Conservation (phyloP, 176 grass and related monocot species). For the Lolium rigidum region DNA sequence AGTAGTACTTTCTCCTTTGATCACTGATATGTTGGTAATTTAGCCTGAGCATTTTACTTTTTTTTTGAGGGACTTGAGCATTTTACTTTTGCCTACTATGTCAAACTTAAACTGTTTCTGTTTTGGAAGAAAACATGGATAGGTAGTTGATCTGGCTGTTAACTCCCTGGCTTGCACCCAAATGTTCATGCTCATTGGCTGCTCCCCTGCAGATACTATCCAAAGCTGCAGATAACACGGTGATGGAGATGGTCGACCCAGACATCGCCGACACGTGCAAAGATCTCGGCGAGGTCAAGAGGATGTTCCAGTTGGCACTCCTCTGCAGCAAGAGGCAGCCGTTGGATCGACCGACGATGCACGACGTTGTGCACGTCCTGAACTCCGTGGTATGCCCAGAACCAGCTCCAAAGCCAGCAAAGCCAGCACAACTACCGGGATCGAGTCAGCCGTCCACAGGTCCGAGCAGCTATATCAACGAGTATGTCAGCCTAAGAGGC, state of each 20-base stretch:
- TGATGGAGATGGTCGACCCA: slow-evolving; percentile 88
- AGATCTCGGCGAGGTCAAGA: slow-evolving; percentile 81
- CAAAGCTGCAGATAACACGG: slow-evolving; percentile 69
- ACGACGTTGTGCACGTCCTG: slow-evolving; percentile 77
- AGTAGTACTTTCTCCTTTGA: neutral
- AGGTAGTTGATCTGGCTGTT: neutral
- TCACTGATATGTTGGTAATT: slow-evolving; percentile 18
- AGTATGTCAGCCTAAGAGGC: slow-evolving; percentile 70
- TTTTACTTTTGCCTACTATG: neutral
- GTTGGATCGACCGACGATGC: slow-evolving; percentile 85
- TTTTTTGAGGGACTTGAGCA: too few relatives aligned
- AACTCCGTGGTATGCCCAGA: slow-evolving; percentile 60
- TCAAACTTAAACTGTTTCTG: neutral
- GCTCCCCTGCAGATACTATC: slow-evolving; percentile 68
- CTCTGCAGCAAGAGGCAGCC: slow-evolving; percentile 90
- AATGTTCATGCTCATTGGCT: slow-evolving; percentile 14
- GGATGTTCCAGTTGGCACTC: slow-evolving; percentile 84
- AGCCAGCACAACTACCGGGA: neutral
- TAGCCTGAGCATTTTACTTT: slow-evolving; percentile 30
- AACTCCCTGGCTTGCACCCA: neutral
- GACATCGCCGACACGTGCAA: slow-evolving; percentile 72
- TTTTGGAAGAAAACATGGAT: slow-evolving; percentile 4
- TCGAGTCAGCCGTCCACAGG: slow-evolving; percentile 15
- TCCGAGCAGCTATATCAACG: slow-evolving; percentile 71
- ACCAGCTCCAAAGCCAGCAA: slow-evolving; percentile 41